These are phyloP conservation scores for Chaetomium strumarium DNA, from an alignment of 2,329 filamentous ascomycete species.

Conservation along the genomic window DNA sequence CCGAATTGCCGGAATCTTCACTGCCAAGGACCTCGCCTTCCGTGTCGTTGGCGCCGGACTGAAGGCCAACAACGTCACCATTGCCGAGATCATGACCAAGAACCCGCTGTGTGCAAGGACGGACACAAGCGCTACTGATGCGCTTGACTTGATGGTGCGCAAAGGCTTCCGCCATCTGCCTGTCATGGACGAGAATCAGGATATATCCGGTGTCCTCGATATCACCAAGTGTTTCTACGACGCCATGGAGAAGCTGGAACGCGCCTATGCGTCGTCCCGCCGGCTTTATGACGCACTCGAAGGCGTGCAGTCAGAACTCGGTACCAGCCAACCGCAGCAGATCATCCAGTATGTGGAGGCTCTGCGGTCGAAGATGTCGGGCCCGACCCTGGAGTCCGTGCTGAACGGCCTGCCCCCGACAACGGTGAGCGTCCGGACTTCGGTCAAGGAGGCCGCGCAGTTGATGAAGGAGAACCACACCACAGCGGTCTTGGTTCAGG, in stretches of 20 bases:
- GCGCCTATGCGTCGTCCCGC: constrained; percentile 94
- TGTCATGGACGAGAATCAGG: constrained; percentile 99
- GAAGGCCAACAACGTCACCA: constrained; percentile 84
- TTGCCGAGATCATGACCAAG: constrained; percentile 99
- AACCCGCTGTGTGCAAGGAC: constrained; percentile 96
- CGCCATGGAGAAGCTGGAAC: constrained; percentile 98
- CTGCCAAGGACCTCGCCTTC: constrained; percentile 96
- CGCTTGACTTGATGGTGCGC: constrained; percentile 93
- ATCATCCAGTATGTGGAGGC: constrained; percentile 99
- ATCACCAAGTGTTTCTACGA: constrained; percentile 99
- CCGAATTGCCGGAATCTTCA: constrained; percentile 96
- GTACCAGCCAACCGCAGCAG: constrained; percentile 92
- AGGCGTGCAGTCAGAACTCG: constrained; percentile 94
- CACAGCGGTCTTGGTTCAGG: constrained; percentile 90
- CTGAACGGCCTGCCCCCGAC: constrained; percentile 86
- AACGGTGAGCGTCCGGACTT: constrained; percentile 91
- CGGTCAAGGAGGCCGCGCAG: constrained; percentile 89
- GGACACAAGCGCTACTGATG: constrained; percentile 96
- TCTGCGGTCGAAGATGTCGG: constrained; percentile 92
- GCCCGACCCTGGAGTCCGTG: constrained; percentile 90
- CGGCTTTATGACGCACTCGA: constrained; percentile 97
- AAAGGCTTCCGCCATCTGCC: constrained; percentile 97
- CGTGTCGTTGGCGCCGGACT: constrained; percentile 86
- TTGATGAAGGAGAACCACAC: constrained; percentile 99
- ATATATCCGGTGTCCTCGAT: constrained; percentile 95